These are phyloP conservation scores for Arxiozyma slooffiae DNA, from an alignment of 1,139 yeast species.

Conservation along the genomic window DNA sequence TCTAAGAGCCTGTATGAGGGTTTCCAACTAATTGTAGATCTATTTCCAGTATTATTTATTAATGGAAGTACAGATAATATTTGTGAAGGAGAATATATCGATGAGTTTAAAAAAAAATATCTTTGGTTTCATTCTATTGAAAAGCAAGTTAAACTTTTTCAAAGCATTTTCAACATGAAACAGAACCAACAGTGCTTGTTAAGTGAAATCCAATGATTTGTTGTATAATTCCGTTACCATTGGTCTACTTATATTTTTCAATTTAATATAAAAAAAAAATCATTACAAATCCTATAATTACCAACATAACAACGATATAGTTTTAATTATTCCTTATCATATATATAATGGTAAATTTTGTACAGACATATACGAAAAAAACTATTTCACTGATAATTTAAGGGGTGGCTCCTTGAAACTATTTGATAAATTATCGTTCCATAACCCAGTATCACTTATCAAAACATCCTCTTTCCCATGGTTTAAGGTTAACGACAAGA, in stretches of 20 bases:
- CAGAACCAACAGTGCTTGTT: conserved; percentile 1
- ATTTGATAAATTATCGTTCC: neutral
- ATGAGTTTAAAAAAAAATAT: conserved; percentile 7
- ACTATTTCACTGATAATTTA: conserved; percentile 7
- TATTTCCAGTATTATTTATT: neutral
- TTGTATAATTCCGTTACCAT: conserved; percentile 15
- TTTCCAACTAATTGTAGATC: neutral
- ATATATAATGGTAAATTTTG: conserved; percentile 21
- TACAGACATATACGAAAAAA: conserved; percentile 22
- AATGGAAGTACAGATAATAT: neutral
- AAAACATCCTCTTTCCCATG: neutral
- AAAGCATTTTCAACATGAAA: conserved; percentile 4
- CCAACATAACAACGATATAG: conserved; percentile 15
- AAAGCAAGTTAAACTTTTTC: conserved; percentile 5
- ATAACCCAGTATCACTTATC: conserved; percentile 3
- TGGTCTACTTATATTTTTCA: conserved; percentile 9
- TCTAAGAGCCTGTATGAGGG: neutral
- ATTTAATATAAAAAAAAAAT: conserved; percentile 23
- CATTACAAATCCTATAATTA: conserved; percentile 22
- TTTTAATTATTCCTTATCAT: neutral
- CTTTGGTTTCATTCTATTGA: conserved; percentile 1
- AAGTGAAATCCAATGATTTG: neutral
- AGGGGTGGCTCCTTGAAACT: neutral
- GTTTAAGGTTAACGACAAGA: neutral
- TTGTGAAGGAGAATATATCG: neutral